phyloP scores from a whole-genome alignment of 495 filamentous ascomycete species.

The Gamarada debralockiae region DNA sequence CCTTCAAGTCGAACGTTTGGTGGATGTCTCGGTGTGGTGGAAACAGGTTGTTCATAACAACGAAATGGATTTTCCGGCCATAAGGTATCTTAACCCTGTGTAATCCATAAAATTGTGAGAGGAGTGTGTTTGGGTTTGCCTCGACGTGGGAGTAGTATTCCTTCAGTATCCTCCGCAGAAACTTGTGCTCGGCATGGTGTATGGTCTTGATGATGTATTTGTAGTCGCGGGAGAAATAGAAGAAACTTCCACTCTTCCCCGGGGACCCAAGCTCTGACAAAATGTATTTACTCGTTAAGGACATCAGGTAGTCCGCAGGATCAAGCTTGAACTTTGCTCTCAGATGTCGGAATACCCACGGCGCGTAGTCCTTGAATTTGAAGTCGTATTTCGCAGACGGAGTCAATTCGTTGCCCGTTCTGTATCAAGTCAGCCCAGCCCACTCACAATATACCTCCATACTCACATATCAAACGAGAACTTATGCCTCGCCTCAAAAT shows the following conservation, averaged over 20 bases:
- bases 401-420: constrained; percentile 91
- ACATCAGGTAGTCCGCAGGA: constrained; percentile 97
- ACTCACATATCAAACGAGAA: constrained; percentile 91
- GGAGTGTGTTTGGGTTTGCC: constrained; percentile 89
- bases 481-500: constrained; percentile 91
- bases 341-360: constrained; percentile 96
- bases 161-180: constrained; percentile 84
- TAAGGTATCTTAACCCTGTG: constrained; percentile 99
- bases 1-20: constrained; percentile 94
- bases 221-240: constrained; percentile 99
- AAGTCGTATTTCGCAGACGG: constrained; percentile 99
- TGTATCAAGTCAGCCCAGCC: constrained; percentile 10
- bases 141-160: constrained; percentile 94
- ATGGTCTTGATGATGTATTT: constrained; percentile 99
- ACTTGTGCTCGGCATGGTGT: constrained; percentile 93
- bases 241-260: constrained; percentile 98
- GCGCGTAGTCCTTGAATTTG: constrained; percentile 99
- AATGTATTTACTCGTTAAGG: constrained; percentile 97
- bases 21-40: constrained; percentile 97
- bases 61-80: constrained; percentile 97
- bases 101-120: constrained; percentile 97
- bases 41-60: constrained; percentile 99
- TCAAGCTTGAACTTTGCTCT: constrained; percentile 86
- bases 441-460: neutral
- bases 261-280: constrained; percentile 95